Evolutionary conservation across 306 rosid genomes (phyloP).

Genomic region (Purshia tridentata): DNA sequence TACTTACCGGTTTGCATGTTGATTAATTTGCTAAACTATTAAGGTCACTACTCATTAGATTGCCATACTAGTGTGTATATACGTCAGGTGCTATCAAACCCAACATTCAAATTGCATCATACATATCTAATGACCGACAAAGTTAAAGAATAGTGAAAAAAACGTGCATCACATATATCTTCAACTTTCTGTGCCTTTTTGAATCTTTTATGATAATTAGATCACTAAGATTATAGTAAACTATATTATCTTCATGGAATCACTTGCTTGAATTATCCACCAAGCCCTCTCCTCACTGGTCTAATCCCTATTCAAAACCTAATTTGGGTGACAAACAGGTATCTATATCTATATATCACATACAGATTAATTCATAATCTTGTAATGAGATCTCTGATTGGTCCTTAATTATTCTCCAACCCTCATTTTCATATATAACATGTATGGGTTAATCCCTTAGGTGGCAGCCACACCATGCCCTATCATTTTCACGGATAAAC

Average conservation of each 20-base stretch:
- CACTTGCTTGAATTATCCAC: constrained; percentile 23
- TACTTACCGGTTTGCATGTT: not conserved
- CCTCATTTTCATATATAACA: not conserved
- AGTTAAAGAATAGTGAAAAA: constrained; percentile 7
- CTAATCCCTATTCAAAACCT: constrained; percentile 22
- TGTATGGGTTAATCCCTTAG: not conserved
- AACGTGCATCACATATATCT: constrained; percentile 20
- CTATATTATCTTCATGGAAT: constrained; percentile 28
- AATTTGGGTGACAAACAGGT: constrained; percentile 21
- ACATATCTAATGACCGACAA: not conserved
- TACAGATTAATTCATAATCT: constrained; percentile 26
- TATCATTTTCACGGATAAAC: not conserved
- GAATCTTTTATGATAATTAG: not conserved
- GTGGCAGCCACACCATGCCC: not conserved
- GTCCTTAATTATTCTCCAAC: not conserved
- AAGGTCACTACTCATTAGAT: constrained; percentile 7
- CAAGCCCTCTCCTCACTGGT: constrained; percentile 15
- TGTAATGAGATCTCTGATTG: not conserved
- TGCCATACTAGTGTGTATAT: constrained; percentile 27
- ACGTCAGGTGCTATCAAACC: constrained; percentile 41
- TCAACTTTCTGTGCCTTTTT: constrained; percentile 18
- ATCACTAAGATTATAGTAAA: not conserved
- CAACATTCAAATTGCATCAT: constrained; percentile 8
- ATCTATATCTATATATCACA: not conserved
- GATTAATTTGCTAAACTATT: not conserved